Percentiles rank a stretch among this genome's conserved stretches.
Evolutionary conservation across 805 yeast genomes (phyloP).

Genomic region (Brettanomyces custersianus): DNA sequence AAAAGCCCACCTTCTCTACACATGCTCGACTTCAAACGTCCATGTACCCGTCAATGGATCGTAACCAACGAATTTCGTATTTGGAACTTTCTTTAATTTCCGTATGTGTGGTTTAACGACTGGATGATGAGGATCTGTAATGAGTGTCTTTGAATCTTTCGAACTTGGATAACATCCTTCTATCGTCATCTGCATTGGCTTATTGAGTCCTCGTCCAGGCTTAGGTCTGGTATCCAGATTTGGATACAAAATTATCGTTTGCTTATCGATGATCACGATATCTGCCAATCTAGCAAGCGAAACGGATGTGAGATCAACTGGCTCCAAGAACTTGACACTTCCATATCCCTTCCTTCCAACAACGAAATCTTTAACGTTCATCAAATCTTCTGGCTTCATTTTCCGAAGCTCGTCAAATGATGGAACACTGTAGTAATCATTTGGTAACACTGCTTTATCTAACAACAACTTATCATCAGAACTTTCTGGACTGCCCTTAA

Average conservation of each 20-base stretch:
- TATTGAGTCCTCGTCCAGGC: constrained; percentile 75
- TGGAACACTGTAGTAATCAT: constrained; percentile 88
- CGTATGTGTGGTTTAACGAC: constrained; percentile 59
- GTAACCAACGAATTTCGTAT: constrained; percentile 61
- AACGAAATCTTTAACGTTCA: constrained; percentile 51
- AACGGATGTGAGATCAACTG: constrained; percentile 74
- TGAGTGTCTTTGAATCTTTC: constrained; percentile 59
- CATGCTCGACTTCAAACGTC: constrained; percentile 46
- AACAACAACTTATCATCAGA: constrained; percentile 1
- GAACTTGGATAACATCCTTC: constrained; percentile 77
- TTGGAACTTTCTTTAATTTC: constrained; percentile 51
- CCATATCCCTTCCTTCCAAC: constrained; percentile 81
- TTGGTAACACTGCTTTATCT: constrained; percentile 26
- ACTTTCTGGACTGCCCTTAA: constrained; percentile 2
- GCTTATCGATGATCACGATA: constrained; percentile 50
- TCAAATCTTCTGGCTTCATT: constrained; percentile 54
- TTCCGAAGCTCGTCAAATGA: constrained; percentile 51
- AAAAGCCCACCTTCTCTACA: constrained; percentile 9
- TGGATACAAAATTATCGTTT: constrained; percentile 65
- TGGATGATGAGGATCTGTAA: constrained; percentile 72
- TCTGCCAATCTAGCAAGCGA: constrained; percentile 60
- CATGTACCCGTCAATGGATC: constrained; percentile 70
- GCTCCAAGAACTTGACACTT: constrained; percentile 60
- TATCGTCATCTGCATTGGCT: constrained; percentile 62
- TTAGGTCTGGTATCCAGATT: constrained; percentile 50